These are phyloP conservation scores for Rhododendron simsii DNA, from an alignment of 148 eudicot species.

Conservation along the genomic window DNA sequence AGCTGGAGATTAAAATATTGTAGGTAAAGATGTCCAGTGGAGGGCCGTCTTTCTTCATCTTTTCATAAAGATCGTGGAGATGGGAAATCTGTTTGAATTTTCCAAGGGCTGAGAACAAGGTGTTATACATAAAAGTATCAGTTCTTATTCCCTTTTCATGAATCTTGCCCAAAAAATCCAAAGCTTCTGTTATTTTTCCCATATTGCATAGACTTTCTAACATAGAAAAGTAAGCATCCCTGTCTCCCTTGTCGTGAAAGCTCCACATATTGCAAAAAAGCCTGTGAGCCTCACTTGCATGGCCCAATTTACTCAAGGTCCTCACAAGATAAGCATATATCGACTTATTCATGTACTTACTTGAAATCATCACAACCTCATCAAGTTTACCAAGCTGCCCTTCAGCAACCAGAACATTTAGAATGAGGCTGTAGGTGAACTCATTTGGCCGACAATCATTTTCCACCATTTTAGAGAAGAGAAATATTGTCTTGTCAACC, in stretches of 20 bases:
- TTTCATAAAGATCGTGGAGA: slow-evolving; percentile 66
- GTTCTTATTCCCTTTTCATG: slow-evolving; percentile 74
- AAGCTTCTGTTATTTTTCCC: slow-evolving; percentile 67
- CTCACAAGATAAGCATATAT: slow-evolving; percentile 84
- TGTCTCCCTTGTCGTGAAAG: slow-evolving; percentile 77
- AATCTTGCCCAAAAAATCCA: slow-evolving; percentile 63
- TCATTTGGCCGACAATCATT: slow-evolving; percentile 80
- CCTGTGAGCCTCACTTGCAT: slow-evolving; percentile 86
- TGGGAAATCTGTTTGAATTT: slow-evolving; percentile 67
- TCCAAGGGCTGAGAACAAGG: slow-evolving; percentile 72
- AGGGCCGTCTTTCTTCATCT: slow-evolving; percentile 77
- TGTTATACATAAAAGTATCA: slow-evolving; percentile 77
- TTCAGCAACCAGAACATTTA: slow-evolving; percentile 62
- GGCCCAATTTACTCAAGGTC: slow-evolving; percentile 78
- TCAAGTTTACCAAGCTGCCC: slow-evolving; percentile 81
- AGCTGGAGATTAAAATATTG: slow-evolving; percentile 79
- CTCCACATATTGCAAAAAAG: slow-evolving; percentile 90
- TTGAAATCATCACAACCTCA: slow-evolving; percentile 63
- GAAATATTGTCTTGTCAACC: slow-evolving; percentile 62
- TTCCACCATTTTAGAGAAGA: slow-evolving; percentile 82
- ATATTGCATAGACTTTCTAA: slow-evolving; percentile 74
- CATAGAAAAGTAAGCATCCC: slow-evolving; percentile 86
- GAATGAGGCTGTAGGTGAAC: slow-evolving; percentile 72
- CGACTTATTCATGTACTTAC: slow-evolving; percentile 71
- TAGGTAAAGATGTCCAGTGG: slow-evolving; percentile 72